Evolutionary conservation across 2,329 filamentous ascomycete genomes (phyloP), one percentile per base, ranked within the genome.

Genomic region (Lachnellula hyalina): DNA sequence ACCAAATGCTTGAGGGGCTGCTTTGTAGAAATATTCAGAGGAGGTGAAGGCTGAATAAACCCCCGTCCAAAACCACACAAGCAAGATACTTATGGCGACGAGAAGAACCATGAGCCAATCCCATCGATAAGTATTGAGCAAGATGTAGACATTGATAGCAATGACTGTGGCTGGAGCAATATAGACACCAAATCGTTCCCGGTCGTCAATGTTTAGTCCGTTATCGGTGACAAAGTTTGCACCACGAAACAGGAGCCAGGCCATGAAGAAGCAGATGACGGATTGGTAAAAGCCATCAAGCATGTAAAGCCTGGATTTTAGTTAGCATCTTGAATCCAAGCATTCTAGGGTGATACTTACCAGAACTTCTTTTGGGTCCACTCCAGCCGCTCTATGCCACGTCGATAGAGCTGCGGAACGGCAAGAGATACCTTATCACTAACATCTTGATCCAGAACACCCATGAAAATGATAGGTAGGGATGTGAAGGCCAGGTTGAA

Each of bases 401-500:
- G 85, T 62, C 92, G 89, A 72, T 99, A 99, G 35, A 99, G 82
- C 70, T 99, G 90, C 44, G 94, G 94, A 48, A 99, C 93, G 51
- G 90, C 92, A 60, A 99, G 77, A 8, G 94, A 96, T 32, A 99
- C 90, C 68, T 86, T 87, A 71, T 97, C 94, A 62, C 90, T 90
- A 47, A 99, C 93, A 70, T 99, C 94, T 74, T 99, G 94, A 68
- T 99, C 94, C 60, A 99, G 80, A 42, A 99, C 89, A 73, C 94
- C 94, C 84, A 97, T 95, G 63, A 99, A 83, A 63, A 94, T 92
- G 58, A 97, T 89, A 2, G 94, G 91, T 19, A 99, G 74, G 15
- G 94, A 99, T 5, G 94, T 99, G 73, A 99, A 99, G 55, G 92
- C 89, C 70, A 99, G 77, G 75, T 97, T 97, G 80, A 96, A 96